Conservation (phyloP, 2,329 filamentous ascomycete species). For the Lachnellula cervina region DNA sequence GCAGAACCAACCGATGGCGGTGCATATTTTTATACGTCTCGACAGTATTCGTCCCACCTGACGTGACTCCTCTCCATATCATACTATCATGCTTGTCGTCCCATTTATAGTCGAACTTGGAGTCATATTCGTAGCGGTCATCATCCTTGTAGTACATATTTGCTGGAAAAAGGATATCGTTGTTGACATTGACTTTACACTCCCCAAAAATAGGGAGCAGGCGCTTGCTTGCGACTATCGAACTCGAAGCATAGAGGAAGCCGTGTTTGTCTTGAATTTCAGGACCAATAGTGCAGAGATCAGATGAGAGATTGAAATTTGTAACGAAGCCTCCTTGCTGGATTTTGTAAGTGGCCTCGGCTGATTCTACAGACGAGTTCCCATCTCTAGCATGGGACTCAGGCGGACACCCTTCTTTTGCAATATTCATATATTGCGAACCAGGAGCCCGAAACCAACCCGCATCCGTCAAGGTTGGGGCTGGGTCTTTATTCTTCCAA, state of each 20-base stretch:
- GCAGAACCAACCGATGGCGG: conserved; percentile 52
- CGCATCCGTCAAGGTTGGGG: conserved; percentile 16
- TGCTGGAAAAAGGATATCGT: conserved; percentile 59
- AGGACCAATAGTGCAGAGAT: conserved; percentile 54
- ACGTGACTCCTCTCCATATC: conserved; percentile 62
- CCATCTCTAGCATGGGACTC: conserved; percentile 43
- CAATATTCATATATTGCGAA: conserved; percentile 55
- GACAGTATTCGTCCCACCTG: conserved; percentile 49
- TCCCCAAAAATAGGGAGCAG: conserved; percentile 58
- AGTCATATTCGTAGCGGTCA: conserved; percentile 53
- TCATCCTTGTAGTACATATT: conserved; percentile 60
- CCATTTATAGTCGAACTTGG: conserved; percentile 53
- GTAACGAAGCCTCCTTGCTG: conserved; percentile 46
- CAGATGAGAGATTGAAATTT: conserved; percentile 54
- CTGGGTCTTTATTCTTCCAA: conserved; percentile 16
- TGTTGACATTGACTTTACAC: conserved; percentile 58
- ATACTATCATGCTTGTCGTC: conserved; percentile 49
- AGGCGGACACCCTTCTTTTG: conserved; percentile 52
- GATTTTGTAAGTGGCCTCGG: conserved; percentile 38
- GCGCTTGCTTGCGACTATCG: conserved; percentile 46
- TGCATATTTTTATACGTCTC: conserved; percentile 52
- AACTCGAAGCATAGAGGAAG: conserved; percentile 51
- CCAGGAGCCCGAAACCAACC: conserved; percentile 32
- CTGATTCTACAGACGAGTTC: conserved; percentile 30
- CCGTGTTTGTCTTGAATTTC: conserved; percentile 46